These are phyloP conservation scores for Cubamyces lactineus DNA, from an alignment of 768 basidiomycete species.

Conservation along the genomic window DNA sequence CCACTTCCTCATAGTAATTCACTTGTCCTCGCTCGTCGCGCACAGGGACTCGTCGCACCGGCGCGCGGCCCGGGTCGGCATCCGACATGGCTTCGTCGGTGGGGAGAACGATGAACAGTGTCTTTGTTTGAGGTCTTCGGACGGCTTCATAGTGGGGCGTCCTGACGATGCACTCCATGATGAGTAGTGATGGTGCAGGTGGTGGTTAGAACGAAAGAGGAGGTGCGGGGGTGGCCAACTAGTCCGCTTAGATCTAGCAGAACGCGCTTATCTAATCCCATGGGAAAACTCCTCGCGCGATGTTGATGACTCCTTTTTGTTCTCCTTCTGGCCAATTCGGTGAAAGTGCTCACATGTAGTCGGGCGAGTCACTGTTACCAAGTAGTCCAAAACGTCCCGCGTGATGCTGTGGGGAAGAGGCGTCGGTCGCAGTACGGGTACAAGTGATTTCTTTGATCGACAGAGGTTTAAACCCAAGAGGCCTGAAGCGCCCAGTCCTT, in stretches of 20 bases:
- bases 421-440: too few species aligned
- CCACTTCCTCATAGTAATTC: conserved; percentile 27
- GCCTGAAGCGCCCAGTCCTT: too few species aligned
- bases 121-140: neutral
- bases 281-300: too few species aligned
- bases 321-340: too few species aligned
- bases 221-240: neutral
- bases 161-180: conserved; percentile 2
- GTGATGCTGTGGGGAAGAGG: too few species aligned
- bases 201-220: neutral
- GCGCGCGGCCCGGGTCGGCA: conserved; percentile 13
- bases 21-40: conserved; percentile 21
- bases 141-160: conserved; percentile 13
- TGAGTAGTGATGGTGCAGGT: neutral
- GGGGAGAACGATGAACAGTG: conserved; percentile 12
- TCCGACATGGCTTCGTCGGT: conserved; percentile 10
- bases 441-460: too few species aligned
- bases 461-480: too few species aligned
- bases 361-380: too few species aligned
- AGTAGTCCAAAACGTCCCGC: too few species aligned
- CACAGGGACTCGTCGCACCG: neutral
- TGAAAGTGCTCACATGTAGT: too few species aligned
- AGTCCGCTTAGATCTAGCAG: neutral
- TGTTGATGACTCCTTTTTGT: too few species aligned
- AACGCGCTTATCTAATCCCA: conserved; percentile 1